Base-by-base conservation (phyloP, 805 yeast genomes). In the Candida nonsorbophila region DNA sequence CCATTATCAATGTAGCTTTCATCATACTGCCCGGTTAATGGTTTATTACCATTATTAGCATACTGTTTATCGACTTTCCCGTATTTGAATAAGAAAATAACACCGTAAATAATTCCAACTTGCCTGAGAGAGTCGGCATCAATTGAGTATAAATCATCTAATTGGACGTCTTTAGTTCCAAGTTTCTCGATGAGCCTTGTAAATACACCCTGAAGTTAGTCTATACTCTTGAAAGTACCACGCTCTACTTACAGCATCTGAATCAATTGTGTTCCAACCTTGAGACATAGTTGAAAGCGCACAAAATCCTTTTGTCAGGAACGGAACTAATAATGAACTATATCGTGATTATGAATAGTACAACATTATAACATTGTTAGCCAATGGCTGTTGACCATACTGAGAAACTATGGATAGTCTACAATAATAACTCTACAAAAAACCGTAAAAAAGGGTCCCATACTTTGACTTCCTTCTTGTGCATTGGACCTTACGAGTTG, bases 191-290 rank as follows among this genome's bases (percentile, higher is more conserved):
- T 71, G 12, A 79, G 60, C 34, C 77, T 79, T 1, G 81, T 69
- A 52, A 79, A 79, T 6, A 79, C 75, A 3, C 81, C 78, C 69
- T 69, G 27, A 3, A 11, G 49, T 47, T 33, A 41, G 38, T 32
- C n/a, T n/a, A 28, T 13, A 26, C 17, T 11, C 9, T 9, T 14
- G n/a, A 14, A 12, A 14, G 12, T 7, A 14, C 5, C 11, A 15
- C 14, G 14, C 14, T 4, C 4, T 27, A 52, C 56, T 25, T 47
- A 64, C 78, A 0, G 81, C 79, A 48, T 77, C 84, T 4, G 81
- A 74, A 38, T 75, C 82, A 21, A 77, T 74, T 1, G 81, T 74
- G 42, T 74, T 75, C 84, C 84, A 77, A 3, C 69, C 67, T 24
- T n/a, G 44, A 40, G 16, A 28, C n/a, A n/a, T n/a, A n/a, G n/a